Percentiles rank a stretch among this genome's conserved stretches.
phyloP scores from a whole-genome alignment of 2,329 filamentous ascomycete species.

The Calonectria multiphialidica region DNA sequence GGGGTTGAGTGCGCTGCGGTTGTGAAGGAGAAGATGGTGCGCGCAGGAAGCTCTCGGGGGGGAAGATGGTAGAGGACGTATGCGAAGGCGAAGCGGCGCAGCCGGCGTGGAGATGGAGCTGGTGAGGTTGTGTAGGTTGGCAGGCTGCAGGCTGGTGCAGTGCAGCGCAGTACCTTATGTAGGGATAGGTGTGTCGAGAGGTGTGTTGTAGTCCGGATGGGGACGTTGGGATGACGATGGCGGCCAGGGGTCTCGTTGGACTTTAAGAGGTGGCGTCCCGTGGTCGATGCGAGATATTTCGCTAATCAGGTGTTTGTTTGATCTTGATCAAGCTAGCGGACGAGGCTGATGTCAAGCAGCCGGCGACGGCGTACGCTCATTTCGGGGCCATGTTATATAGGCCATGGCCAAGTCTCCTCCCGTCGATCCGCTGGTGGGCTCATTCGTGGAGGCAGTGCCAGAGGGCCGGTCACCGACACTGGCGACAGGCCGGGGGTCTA shows the following conservation, averaged over 20 bases:
- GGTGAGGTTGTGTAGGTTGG: slow-evolving; percentile 42
- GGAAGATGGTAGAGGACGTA: slow-evolving; percentile 25
- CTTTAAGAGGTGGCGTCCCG: slow-evolving; percentile 23
- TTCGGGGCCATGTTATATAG: slow-evolving; percentile 33
- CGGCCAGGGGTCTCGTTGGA: slow-evolving; percentile 39
- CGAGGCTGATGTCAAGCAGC: slow-evolving; percentile 29
- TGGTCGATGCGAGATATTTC: slow-evolving; percentile 33
- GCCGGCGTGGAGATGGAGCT: slow-evolving; percentile 40
- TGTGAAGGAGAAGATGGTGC: slow-evolving; percentile 33
- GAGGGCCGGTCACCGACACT: slow-evolving; percentile 35
- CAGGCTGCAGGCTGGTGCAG: slow-evolving; percentile 33
- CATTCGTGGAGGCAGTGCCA: slow-evolving; percentile 46
- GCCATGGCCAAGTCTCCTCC: slow-evolving; percentile 33
- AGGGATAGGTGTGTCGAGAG: slow-evolving; percentile 30
- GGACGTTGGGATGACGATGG: slow-evolving; percentile 43
- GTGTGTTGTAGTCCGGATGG: slow-evolving; percentile 39
- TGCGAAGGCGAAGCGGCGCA: slow-evolving; percentile 36
- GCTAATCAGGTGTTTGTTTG: slow-evolving; percentile 36
- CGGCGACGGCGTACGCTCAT: slow-evolving; percentile 28
- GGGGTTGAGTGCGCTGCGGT: slow-evolving; percentile 18
- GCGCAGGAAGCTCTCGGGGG: slow-evolving; percentile 24
- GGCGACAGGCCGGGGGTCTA: slow-evolving; percentile 37
- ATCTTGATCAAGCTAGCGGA: slow-evolving; percentile 25
- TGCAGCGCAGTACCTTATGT: slow-evolving; percentile 12
- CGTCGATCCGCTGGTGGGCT: slow-evolving; percentile 43